Percentiles rank a stretch among this genome's conserved stretches.
These are phyloP conservation scores for Phytophthora pistaciae DNA, from an alignment of 352 stramenopile species.

Conservation along the genomic window DNA sequence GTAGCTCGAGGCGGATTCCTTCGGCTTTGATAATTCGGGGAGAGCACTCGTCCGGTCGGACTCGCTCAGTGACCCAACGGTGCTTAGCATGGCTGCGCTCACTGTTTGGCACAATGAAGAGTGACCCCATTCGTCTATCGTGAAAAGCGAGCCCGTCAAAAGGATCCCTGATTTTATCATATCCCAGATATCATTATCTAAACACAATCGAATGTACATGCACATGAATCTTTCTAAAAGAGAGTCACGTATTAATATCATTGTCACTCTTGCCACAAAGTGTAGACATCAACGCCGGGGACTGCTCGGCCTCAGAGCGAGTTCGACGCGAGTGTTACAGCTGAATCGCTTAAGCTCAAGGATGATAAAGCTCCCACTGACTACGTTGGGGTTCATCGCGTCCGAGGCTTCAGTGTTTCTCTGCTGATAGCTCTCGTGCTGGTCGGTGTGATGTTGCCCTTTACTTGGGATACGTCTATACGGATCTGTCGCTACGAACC, in stretches of 20 bases:
- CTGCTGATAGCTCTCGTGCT: neutral
- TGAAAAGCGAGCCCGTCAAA: neutral
- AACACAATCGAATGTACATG: neutral
- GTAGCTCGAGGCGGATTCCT: neutral
- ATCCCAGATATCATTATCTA: neutral
- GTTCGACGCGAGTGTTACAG: neutral
- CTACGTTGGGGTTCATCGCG: neutral
- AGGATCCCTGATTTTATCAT: neutral
- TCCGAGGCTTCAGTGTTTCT: neutral
- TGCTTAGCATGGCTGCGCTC: neutral
- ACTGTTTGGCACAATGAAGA: neutral
- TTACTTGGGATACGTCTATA: neutral
- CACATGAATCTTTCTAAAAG: too few species aligned
- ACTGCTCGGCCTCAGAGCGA: neutral
- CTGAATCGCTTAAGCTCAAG: neutral
- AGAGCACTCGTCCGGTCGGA: neutral
- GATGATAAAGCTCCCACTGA: neutral
- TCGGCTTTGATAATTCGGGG: neutral
- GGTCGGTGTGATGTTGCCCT: neutral
- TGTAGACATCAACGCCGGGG: neutral
- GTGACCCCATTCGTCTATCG: neutral
- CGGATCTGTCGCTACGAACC: slow-evolving; percentile 14
- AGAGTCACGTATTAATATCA: neutral
- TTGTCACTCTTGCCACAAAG: neutral
- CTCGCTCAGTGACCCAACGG: neutral